Base-by-base conservation (phyloP, 495 filamentous ascomycete species). In the Hapsidospora chrysogenum region DNA sequence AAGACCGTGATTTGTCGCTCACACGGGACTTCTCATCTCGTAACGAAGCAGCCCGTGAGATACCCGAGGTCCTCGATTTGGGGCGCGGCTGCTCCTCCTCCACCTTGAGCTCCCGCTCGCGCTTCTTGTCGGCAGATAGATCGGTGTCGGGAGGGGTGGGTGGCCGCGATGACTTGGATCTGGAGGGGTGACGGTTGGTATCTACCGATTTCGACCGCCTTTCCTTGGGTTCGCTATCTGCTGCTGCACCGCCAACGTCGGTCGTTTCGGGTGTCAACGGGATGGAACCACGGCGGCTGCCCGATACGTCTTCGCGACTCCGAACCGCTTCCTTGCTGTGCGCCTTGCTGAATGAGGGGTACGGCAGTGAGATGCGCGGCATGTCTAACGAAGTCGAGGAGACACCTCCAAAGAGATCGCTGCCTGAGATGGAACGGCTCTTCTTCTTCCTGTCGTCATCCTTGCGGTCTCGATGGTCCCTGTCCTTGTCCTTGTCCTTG, bases 321-420 rank as follows among this genome's bases (percentile, higher is more conserved):
- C 64, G 60, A 25, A 92, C 63, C 31, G 71, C 66, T 50, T 92
- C 84, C 51, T 83, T 87, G 68, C 82, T 89, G 50, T 92, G 79
- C 23, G 77, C 76, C 52, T 92, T 93, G 48, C 78, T 86, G 58
- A 92, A 89, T 13, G 61, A 66, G 3, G 86, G 85, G 50, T 95
- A 95, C 9, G 84, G 76, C 16, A 80, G 52, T 58, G 68, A 83
- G 41, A 70, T 63, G 36, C 66, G 50, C 10, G 58, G 59, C 17
- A 41, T 56, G 33, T 50, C 53, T 21, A 56, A 40, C 31, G 48
- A 41, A 16, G 54, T 35, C 25, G 48, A 55, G 3, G 52, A 45
- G 16, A 52, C 52, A 35, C 61, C 51, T 11, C 6, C 23, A 15
- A 52, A 30, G 10, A 70, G 49, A 49, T 72, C 68, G 31, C 65